Base-by-base conservation (phyloP, 805 yeast species). In the Metschnikowia santaceciliae region DNA sequence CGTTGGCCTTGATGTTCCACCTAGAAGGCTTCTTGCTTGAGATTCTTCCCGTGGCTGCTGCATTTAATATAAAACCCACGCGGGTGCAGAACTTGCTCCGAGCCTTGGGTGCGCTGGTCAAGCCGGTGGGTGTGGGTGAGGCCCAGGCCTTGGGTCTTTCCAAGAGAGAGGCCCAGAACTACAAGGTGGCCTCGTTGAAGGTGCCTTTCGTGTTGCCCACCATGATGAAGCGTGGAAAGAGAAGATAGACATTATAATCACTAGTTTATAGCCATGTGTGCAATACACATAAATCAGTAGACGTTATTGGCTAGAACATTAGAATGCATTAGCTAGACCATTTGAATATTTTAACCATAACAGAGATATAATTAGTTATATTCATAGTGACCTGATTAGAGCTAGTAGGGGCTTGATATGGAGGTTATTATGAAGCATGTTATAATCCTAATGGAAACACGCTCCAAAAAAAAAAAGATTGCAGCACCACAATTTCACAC, bases 201-300 rank as follows among this genome's bases (percentile, higher is more conserved):
- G 96, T 90, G 32, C 99, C 99, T 37, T 87, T 94, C 71, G 84
- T 82, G 65, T 74, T 89, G 47, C 99, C 99, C 6, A 92, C 87
- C 60, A 77, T 88, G 78, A 79, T 84, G 10, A 82, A 84, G 73
- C 77, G 88, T 62, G 83, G 83, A 38, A 75, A 79, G 64, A 76
- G 68, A 54, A 32, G 45, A 33, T 47, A 39, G 45, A 13, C 30
- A 4, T 8, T 10, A 26, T 26, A 22, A 6, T 22, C 23, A 22
- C 23, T 22, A 26, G 30, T 26, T 26, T 10, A 26, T 26, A 26
- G 30, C 30, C 11, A 26, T 3, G 11, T 26, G 30, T 26, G 30
- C 4, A 8, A 26, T 26, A 26, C 30, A 26, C 30, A 8, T 26
- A 26, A 26, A 10, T 26, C 30, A 26, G 11, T 7, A 23, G 30